Percentiles rank a stretch among this genome's conserved stretches.
phyloP scores from a whole-genome alignment of 139 green algal species.

The Closterium sp. region DNA sequence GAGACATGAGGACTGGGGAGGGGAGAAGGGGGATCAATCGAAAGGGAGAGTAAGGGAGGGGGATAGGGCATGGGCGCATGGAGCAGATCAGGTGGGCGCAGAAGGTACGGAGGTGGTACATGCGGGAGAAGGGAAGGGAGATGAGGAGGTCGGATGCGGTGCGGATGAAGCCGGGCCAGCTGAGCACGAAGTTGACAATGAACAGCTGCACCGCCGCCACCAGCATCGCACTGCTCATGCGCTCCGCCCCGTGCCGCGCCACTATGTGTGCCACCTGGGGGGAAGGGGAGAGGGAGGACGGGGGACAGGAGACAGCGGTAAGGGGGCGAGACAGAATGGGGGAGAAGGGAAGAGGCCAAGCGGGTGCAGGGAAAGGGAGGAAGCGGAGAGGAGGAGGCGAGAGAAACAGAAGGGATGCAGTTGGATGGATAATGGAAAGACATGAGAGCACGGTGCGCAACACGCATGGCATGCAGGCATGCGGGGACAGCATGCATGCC shows the following conservation, averaged over 20 bases:
- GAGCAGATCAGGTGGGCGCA: neutral
- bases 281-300: no score
- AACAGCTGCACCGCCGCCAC: constrained; percentile 38
- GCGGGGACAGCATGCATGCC: neutral
- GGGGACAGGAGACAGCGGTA: no score
- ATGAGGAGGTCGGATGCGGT: constrained; percentile 41
- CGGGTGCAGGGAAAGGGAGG: neutral
- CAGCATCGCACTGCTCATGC: constrained; percentile 27
- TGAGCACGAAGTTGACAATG: constrained; percentile 30
- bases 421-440: neutral
- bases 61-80: neutral
- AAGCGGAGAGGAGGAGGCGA: neutral
- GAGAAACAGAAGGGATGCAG: neutral
- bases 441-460: neutral
- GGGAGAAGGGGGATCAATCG: neutral
- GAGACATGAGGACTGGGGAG: neutral
- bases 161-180: constrained; percentile 1
- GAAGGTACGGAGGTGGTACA: neutral
- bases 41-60: neutral
- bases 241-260: constrained; percentile 42
- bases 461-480: no score
- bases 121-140: constrained; percentile 47
- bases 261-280: constrained; percentile 47
- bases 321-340: no score
- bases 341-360: no score